phyloP scores from a whole-genome alignment of 352 stramenopile species.

The Globisporangium cystogenes region DNA sequence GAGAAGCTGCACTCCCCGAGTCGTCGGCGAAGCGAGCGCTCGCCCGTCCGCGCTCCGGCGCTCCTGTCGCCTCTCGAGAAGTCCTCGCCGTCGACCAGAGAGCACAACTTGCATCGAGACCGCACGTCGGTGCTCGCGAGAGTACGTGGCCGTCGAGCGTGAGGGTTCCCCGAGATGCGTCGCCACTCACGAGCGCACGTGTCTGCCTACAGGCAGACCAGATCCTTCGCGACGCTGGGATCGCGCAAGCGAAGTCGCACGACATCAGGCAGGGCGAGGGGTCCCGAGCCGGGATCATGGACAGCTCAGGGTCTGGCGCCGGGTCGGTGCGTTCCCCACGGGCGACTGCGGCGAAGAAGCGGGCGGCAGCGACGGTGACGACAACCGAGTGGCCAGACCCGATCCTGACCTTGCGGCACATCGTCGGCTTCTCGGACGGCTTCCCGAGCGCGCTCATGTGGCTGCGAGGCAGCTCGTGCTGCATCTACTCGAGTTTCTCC shows the following conservation, averaged over 20 bases:
- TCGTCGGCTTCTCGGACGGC: conserved; percentile 58
- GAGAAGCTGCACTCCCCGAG: not conserved
- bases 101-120: conserved; percentile 27
- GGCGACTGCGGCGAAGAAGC: not conserved
- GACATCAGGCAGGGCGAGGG: not conserved
- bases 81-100: conserved; percentile 11
- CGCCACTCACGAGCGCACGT: not conserved
- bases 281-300: not conserved
- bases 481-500: conserved; percentile 56
- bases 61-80: not conserved
- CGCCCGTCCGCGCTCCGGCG: not conserved
- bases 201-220: conserved; percentile 25
- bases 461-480: conserved; percentile 34
- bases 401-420: conserved; percentile 46
- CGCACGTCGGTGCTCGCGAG: conserved; percentile 28
- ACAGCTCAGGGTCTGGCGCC: not conserved
- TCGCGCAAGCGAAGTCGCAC: conserved; percentile 5
- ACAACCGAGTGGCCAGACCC: conserved; percentile 56
- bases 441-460: conserved; percentile 45
- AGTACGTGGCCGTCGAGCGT: conserved; percentile 8
- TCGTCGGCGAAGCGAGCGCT: not conserved
- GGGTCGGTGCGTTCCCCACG: not conserved
- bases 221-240: conserved; percentile 36
- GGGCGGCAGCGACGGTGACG: conserved; percentile 22
- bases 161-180: too few relatives aligned